Evolutionary conservation across 805 yeast genomes (phyloP).

Genomic region (Kodamaea leandrae): DNA sequence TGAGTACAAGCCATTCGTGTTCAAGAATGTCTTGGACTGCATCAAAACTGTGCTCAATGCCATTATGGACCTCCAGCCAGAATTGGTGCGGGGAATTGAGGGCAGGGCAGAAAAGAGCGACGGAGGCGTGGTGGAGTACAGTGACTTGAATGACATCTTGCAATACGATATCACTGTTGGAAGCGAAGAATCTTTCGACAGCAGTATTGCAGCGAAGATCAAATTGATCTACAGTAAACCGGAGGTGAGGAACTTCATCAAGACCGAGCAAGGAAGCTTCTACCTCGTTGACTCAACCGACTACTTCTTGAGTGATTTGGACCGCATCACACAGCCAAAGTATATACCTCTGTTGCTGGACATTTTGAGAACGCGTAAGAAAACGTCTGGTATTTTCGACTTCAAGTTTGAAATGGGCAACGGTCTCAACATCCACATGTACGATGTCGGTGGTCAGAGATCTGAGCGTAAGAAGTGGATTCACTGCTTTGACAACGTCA

Average conservation of each 20-base stretch:
- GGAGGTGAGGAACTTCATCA: slow-evolving; percentile 55
- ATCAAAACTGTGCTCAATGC: slow-evolving; percentile 71
- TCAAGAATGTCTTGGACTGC: slow-evolving; percentile 73
- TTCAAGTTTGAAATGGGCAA: slow-evolving; percentile 71
- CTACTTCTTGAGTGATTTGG: slow-evolving; percentile 68
- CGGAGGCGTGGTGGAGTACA: slow-evolving; percentile 20
- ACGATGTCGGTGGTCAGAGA: slow-evolving; percentile 94
- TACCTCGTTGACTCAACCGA: slow-evolving; percentile 83
- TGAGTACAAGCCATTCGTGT: slow-evolving; percentile 77
- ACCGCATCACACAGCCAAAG: slow-evolving; percentile 54
- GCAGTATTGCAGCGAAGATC: slow-evolving; percentile 47
- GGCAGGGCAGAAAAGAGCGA: background rate
- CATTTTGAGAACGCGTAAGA: slow-evolving; percentile 81
- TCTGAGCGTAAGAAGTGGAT: slow-evolving; percentile 97
- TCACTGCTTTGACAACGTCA: slow-evolving; percentile 91
- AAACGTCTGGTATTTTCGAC: slow-evolving; percentile 90
- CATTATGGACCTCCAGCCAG: slow-evolving; percentile 49
- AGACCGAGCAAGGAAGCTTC: slow-evolving; percentile 63
- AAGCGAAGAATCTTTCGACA: slow-evolving; percentile 52
- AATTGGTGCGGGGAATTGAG: slow-evolving; percentile 24
- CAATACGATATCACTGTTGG: slow-evolving; percentile 52
- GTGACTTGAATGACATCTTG: slow-evolving; percentile 44
- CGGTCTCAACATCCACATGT: slow-evolving; percentile 44
- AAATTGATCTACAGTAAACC: slow-evolving; percentile 53
- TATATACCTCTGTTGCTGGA: slow-evolving; percentile 77